Evolutionary conservation across 805 yeast species (phyloP).

Genomic region (Ogataea ganodermae): DNA sequence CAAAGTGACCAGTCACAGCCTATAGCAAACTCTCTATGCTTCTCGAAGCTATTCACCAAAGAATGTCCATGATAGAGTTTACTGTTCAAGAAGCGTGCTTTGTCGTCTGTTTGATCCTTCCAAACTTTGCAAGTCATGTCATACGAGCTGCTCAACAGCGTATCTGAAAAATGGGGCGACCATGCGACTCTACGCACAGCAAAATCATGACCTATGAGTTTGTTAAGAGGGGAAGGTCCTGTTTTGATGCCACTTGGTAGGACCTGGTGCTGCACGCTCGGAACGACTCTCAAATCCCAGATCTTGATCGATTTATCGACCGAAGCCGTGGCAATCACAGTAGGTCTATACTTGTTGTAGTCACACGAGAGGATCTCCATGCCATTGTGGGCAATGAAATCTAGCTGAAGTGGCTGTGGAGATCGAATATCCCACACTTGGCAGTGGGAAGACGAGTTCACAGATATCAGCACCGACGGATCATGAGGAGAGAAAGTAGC

Average conservation of each 20-base stretch:
- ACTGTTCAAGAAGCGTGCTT: conserved; percentile 53
- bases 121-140: conserved; percentile 93
- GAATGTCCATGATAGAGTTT: conserved; percentile 51
- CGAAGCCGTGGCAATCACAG: conserved; percentile 85
- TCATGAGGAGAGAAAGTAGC: conserved; percentile 85
- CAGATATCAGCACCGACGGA: conserved; percentile 65
- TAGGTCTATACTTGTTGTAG: conserved; percentile 86
- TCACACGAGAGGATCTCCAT: conserved; percentile 80
- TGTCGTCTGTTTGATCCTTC: conserved; percentile 68
- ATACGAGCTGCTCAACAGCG: conserved; percentile 75
- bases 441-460: conserved; percentile 71
- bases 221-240: conserved; percentile 73
- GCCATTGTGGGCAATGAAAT: conserved; percentile 74
- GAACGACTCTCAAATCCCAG: conserved; percentile 84
- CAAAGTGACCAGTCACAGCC: conserved; percentile 95
- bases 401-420: conserved; percentile 59
- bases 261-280: conserved; percentile 32
- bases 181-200: conserved; percentile 82
- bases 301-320: conserved; percentile 81
- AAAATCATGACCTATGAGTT: conserved; percentile 81
- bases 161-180: conserved; percentile 84
- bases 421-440: conserved; percentile 83
- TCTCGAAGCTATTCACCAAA: conserved; percentile 56
- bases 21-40: conserved; percentile 85
- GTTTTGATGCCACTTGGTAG: conserved; percentile 45